Base-by-base conservation (phyloP, 306 rosid species). In the Fragaria ananassa region DNA sequence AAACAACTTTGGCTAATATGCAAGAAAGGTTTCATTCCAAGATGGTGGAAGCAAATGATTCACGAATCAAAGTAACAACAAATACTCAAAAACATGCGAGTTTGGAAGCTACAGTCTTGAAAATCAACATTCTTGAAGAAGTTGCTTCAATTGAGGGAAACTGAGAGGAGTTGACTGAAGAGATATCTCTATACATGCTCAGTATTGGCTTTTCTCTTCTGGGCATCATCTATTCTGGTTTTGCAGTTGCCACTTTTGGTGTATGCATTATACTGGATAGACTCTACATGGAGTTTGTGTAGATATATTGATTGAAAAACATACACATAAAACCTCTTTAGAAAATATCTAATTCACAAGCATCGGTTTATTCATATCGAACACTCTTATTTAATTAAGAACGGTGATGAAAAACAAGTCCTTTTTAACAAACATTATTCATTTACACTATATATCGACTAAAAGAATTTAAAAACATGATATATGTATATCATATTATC, bases 151-250 rank as follows among this genome's bases (percentile, higher is more conserved):
- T 89, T 89, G 42, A 84, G 98, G 79, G 91, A 94, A 51, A 83
- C 68, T 0, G 98, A 94, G 83, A 85, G 78, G 68, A 78, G 82
- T 19, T 94, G 97, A 97, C 83, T 94, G 56, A 80, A 84, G 85
- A 90, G 83, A 72, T 90, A 92, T 81, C 95, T 94, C 29, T 90
- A 92, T 72, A 83, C 88, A 13, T 87, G 93, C 76, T 89, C 98
- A 27, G 91, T 91, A 4, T 85, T 94, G 50, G 90, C 95, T 17
- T 89, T 93, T 81, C 89, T 94, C 77, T 92, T 94, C 71, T 94
- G 96, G 98, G 84, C 93, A 15, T 92, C 98, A 4, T 97, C 98
- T 50, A 92, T 97, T 77, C 79, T 94, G 37, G 92, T 94, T 83
- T 94, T 29, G 29, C 98, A 25, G 93, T 89, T 45, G 74, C 83